Percentiles rank a stretch among this genome's conserved stretches.
phyloP scores from a whole-genome alignment of 495 filamentous ascomycete species.

The Tricharina praecox region DNA sequence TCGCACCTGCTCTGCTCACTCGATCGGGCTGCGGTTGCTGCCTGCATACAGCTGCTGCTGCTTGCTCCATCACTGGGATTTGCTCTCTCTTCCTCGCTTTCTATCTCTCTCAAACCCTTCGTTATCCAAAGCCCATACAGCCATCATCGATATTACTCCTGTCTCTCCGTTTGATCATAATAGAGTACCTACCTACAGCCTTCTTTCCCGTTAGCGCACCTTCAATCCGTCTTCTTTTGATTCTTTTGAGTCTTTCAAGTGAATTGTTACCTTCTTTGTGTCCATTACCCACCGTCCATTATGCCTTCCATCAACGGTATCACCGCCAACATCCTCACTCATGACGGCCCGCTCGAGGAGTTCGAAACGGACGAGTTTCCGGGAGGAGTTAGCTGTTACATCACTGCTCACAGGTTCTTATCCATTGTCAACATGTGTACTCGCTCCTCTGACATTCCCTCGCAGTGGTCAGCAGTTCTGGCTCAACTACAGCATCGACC shows the following conservation, averaged over 20 bases:
- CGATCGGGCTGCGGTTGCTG: no score
- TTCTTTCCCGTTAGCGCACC: no score
- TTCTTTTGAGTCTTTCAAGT: neutral
- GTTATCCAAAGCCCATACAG: neutral
- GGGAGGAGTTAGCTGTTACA: conserved; percentile 19
- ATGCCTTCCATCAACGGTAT: conserved; percentile 23
- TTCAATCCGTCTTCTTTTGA: no score
- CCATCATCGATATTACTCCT: neutral
- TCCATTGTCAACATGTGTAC: no score
- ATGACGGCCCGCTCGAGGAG: conserved; percentile 18
- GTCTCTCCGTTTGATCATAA: neutral
- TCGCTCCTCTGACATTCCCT: neutral
- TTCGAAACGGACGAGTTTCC: conserved; percentile 10
- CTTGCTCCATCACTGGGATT: no score
- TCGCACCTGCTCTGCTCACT: no score
- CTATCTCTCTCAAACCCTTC: neutral
- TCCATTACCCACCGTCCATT: neutral
- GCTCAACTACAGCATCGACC: conserved; percentile 14
- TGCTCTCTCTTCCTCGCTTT: neutral
- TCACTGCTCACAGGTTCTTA: conserved; percentile 16
- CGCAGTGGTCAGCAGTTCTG: conserved; percentile 20
- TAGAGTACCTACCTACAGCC: neutral
- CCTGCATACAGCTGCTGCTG: no score
- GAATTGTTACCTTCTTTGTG: neutral
- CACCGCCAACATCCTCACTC: conserved; percentile 12